phyloP scores from a whole-genome alignment of 1,284 basidiomycete genomes.

The Fistulinella cinereoalba region DNA sequence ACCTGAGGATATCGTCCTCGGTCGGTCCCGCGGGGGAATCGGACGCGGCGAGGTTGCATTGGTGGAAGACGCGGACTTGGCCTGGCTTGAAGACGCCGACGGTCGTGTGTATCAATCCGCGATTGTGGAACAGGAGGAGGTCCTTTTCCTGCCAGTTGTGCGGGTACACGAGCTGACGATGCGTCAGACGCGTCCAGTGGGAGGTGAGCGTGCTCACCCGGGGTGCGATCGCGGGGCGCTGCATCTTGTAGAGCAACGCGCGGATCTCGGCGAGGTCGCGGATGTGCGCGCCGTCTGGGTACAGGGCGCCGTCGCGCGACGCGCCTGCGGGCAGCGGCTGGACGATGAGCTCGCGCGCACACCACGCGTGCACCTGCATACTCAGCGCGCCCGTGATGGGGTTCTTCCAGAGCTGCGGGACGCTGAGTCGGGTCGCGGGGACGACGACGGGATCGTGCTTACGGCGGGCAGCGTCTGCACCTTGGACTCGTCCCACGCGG shows the following conservation, averaged over 20 bases:
- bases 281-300: constrained; percentile 65
- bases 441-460: too few species aligned
- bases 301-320: constrained; percentile 47
- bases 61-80: constrained; percentile 63
- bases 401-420: constrained; percentile 83
- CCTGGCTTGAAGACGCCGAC: constrained; percentile 64
- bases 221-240: constrained; percentile 71
- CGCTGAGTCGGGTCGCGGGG: too few species aligned
- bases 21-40: constrained; percentile 52
- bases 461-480: constrained; percentile 68
- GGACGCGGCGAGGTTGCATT: constrained; percentile 67
- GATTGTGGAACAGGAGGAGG: constrained; percentile 67
- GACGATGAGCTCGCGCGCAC: constrained; percentile 47
- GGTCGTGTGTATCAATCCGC: constrained; percentile 67
- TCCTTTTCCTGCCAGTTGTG: constrained; percentile 62
- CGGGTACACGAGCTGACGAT: constrained; percentile 59
- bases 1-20: constrained; percentile 45
- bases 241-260: constrained; percentile 64
- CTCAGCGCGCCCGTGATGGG: constrained; percentile 67
- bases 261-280: constrained; percentile 62
- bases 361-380: constrained; percentile 68
- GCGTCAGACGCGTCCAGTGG: too few species aligned
- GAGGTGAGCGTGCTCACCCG: constrained; percentile 36
- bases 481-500: constrained; percentile 63
- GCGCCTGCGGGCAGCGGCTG: constrained; percentile 52